phyloP scores from a whole-genome alignment of 1,284 basidiomycete genomes.

The Ustilago trichophora region DNA sequence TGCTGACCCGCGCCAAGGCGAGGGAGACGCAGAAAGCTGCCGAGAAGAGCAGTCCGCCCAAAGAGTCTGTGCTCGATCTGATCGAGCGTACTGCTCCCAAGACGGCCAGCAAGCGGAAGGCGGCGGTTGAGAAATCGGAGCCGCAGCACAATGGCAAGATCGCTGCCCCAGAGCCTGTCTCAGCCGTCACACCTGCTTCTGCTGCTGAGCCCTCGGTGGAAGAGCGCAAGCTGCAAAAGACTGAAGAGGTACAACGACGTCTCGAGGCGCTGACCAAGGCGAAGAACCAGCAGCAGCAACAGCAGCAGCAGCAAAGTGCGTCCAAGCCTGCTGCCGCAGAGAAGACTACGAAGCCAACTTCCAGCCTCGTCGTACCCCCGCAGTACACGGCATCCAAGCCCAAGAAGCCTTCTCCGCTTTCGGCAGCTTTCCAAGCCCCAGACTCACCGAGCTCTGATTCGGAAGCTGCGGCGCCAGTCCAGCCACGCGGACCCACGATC shows the following conservation, averaged over 20 bases:
- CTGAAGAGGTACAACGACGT: conserved; percentile 49
- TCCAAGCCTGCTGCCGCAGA: conserved; percentile 5
- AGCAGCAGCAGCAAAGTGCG: conserved; percentile 8
- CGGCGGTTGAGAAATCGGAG: not conserved
- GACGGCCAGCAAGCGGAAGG: conserved; percentile 23
- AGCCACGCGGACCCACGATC: conserved; percentile 9
- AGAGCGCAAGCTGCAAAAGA: conserved; percentile 44
- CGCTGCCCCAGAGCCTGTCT: not conserved
- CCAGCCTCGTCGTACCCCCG: conserved; percentile 29
- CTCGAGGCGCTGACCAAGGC: conserved; percentile 45
- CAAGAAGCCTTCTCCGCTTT: conserved; percentile 55
- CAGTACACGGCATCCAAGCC: conserved; percentile 47
- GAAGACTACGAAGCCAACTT: conserved; percentile 3
- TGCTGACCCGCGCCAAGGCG: conserved; percentile 51
- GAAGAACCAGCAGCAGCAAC: too few species aligned
- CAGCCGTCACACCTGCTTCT: not conserved
- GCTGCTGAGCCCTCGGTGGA: conserved; percentile 8
- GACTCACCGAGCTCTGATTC: conserved; percentile 51
- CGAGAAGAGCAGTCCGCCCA: conserved; percentile 37
- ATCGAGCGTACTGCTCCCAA: conserved; percentile 55
- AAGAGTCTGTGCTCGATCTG: conserved; percentile 53
- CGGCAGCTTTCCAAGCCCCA: conserved; percentile 44
- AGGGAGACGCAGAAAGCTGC: conserved; percentile 39
- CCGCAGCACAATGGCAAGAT: conserved; percentile 3
- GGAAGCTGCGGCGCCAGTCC: conserved; percentile 11